phyloP scores from a whole-genome alignment of 1,284 basidiomycete genomes.

The Cryptococcus sp. region DNA sequence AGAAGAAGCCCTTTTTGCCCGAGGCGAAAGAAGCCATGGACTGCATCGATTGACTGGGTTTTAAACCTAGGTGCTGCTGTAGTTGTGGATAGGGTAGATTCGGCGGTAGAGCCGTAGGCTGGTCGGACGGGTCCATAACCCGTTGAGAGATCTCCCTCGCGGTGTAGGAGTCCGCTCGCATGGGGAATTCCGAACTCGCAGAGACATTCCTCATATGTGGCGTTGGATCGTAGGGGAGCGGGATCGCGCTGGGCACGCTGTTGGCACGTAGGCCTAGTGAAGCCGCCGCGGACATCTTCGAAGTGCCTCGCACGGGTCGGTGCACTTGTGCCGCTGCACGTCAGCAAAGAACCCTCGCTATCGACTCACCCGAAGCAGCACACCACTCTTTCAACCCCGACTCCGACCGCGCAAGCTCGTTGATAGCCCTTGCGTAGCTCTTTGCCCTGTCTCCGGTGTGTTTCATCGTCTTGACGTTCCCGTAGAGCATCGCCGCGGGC shows the following conservation, averaged over 20 bases:
- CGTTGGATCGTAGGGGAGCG: slow-evolving; percentile 15
- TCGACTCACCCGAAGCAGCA: slow-evolving; percentile 60
- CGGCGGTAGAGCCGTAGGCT: slow-evolving; percentile 56
- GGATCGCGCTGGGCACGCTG: slow-evolving; percentile 12
- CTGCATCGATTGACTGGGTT: slow-evolving; percentile 21
- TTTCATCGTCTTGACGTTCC: slow-evolving; percentile 65
- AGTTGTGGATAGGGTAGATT: slow-evolving; percentile 73
- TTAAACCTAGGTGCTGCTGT: slow-evolving; percentile 28
- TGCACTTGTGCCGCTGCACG: slow-evolving; percentile 13
- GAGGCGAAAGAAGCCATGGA: slow-evolving; percentile 17
- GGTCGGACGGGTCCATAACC: slow-evolving; percentile 43
- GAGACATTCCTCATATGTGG: slow-evolving; percentile 45
- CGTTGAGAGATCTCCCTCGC: slow-evolving; percentile 49
- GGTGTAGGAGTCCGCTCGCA: slow-evolving; percentile 47
- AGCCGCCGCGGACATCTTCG: slow-evolving; percentile 8
- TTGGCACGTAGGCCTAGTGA: slow-evolving; percentile 21
- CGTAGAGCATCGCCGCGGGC: slow-evolving; percentile 73
- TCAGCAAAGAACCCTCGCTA: neutral
- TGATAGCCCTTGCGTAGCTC: slow-evolving; percentile 79
- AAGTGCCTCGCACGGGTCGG: slow-evolving; percentile 11
- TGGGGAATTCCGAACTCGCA: slow-evolving; percentile 49
- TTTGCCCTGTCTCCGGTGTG: slow-evolving; percentile 70
- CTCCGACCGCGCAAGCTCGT: slow-evolving; percentile 74
- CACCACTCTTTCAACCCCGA: slow-evolving; percentile 80
- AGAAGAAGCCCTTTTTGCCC: slow-evolving; percentile 36